Evolutionary conservation across 768 basidiomycete species (phyloP).

Genomic region (Leccinum boreale): DNA sequence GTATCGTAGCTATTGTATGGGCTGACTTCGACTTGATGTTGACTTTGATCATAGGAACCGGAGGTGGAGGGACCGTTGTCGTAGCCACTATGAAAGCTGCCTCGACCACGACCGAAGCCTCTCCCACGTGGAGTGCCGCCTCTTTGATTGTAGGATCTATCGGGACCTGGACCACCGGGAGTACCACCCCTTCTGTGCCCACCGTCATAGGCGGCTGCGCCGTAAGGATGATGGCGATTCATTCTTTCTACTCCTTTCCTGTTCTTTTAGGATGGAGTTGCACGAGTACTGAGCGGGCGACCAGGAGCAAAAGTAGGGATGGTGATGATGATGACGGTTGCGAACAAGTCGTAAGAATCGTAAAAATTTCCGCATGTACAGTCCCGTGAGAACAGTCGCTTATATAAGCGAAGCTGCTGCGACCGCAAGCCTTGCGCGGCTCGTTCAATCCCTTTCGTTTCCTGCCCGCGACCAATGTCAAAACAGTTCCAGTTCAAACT

Average conservation of each 20-base stretch:
- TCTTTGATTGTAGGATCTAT: slow-evolving; percentile 65
- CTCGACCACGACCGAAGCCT: slow-evolving; percentile 53
- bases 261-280: slow-evolving; percentile 25
- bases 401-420: slow-evolving; percentile 24
- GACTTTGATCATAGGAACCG: slow-evolving; percentile 61
- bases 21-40: slow-evolving; percentile 59
- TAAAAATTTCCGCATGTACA: slow-evolving; percentile 35
- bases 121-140: slow-evolving; percentile 51
- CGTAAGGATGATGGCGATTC: slow-evolving; percentile 92
- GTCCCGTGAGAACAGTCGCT: slow-evolving; percentile 23
- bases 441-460: slow-evolving; percentile 11
- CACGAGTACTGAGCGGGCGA: slow-evolving; percentile 24
- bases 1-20: slow-evolving; percentile 71
- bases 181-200: slow-evolving; percentile 62
- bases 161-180: slow-evolving; percentile 64
- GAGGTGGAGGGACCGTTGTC: slow-evolving; percentile 48
- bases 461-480: slow-evolving; percentile 59
- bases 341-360: slow-evolving; percentile 16
- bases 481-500: slow-evolving; percentile 96
- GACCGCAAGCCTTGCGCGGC: slow-evolving; percentile 3
- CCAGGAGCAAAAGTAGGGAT: slow-evolving; percentile 22
- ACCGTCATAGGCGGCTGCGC: slow-evolving; percentile 55
- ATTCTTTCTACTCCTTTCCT: slow-evolving; percentile 37
- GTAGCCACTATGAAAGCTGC: slow-evolving; percentile 51
- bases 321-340: slow-evolving; percentile 38